Conservation (phyloP, 148 eudicot genomes). For the Camellia granthamiana region DNA sequence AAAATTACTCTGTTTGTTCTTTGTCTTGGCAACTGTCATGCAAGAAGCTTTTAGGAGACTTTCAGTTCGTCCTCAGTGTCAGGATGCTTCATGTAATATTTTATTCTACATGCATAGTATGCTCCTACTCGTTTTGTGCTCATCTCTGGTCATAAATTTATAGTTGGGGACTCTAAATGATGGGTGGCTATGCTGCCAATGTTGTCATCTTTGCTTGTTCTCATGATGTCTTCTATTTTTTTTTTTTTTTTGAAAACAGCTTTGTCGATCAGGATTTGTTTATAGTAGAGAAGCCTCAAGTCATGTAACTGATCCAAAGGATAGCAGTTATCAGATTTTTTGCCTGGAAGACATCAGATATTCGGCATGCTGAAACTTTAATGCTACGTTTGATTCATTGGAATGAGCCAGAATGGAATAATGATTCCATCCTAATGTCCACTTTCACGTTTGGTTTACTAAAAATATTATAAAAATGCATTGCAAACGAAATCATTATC, state of each 20-base stretch:
- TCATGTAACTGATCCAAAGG: not conserved
- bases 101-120: not conserved
- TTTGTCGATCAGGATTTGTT: not conserved
- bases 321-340: not conserved
- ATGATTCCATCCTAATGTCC: too few species aligned
- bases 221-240: not conserved
- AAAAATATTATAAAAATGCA: too few species aligned
- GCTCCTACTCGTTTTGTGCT: not conserved
- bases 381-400: too few species aligned
- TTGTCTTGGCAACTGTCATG: not conserved
- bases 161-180: not conserved
- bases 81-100: not conserved
- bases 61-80: not conserved
- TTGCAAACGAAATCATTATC: too few species aligned
- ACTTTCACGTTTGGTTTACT: too few species aligned
- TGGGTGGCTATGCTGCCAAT: not conserved
- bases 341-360: not conserved
- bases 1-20: too few species aligned
- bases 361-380: slow-evolving; percentile 10
- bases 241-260: not conserved
- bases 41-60: not conserved
- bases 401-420: too few species aligned
- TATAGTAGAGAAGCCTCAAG: not conserved
- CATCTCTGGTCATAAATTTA: not conserved
- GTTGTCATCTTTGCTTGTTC: not conserved